Base-by-base conservation (phyloP, 371 early-diverging fungal genomes). In the Apophysomyces ossiformis region DNA sequence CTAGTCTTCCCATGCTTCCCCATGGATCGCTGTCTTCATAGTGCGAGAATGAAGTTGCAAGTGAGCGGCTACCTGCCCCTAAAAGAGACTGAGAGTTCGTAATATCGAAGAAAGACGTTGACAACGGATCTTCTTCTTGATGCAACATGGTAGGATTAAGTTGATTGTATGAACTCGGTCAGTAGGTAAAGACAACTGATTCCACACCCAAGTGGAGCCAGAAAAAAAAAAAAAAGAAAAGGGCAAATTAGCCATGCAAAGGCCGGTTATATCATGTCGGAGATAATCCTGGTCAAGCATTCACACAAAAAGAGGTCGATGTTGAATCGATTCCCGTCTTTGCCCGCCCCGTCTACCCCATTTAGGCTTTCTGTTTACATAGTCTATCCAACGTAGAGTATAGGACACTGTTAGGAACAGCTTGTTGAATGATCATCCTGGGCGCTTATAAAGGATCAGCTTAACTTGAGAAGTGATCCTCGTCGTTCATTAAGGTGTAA, bases 101-200 rank as follows among this genome's bases (percentile, higher is more conserved):
- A 50, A 50, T 50, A 26, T 50, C 54, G 21, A 50, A 50, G 54
- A 50, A 18, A 50, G 54, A 50, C 9, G 21, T 50, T 4, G 54
- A 50, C 21, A 50, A 21, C 16, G 54, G 54, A 50, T 50, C 54
- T 50, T 50, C 54, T 21, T 50, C 54, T 21, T 50, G 54, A 50
- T 50, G 54, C 21, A 50, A 21, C 54, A 50, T 50, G 21, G 21
- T 21, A 26, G 54, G 32, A 50, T 50, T 21, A 50, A 50, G 41
- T 5, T 41, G 21, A 21, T 6, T 50, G 21, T n/a, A 50, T 9
- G 9, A 16, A 50, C 54, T 50, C 21, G 54, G 54, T 21, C 2
- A 50, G 21, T 26, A 50, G 54, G 16, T 21, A n/a, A 50, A 11
- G 21, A 8, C 21, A 50, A 8, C 8, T 7, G 21, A 50, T 7